Base-by-base conservation (phyloP, 768 basidiomycete species). In the Boletus edulis region DNA sequence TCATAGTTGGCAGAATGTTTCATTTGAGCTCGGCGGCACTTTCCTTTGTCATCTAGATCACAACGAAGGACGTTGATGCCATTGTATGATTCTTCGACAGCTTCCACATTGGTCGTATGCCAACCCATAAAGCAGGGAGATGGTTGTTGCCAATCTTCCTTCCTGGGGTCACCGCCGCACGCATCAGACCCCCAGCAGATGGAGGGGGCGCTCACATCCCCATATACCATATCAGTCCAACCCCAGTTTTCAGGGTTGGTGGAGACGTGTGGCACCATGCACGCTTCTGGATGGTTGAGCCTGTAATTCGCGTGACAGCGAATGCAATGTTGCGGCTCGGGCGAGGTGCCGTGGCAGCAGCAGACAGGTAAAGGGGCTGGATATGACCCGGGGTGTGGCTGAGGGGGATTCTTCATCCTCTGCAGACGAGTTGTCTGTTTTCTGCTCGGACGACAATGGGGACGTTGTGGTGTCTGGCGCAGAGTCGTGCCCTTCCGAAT, bases 271-370 rank as follows among this genome's bases (percentile, higher is more conserved):
- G 54, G 54, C 3, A 55, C 17, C 7, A 22, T 22, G 29, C 50
- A 55, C 17, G 50, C 54, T 20, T 40, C 17, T 8, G 54, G 17
- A 10, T 52, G 31, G 7, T 55, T 46, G 31, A 40, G 15, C 1
- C n/a, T 55, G 43, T 52, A 52, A 9, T 31, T 6, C 13, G 20
- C 18, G 38, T 55, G 54, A 10, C 50, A 52, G 9, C 51, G 55
- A 15, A 56, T 49, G 44, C 44, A 56, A 32, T 53, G 55, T 29
- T 46, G 43, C 7, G 51, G 38, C 17, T 44, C 20, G 31, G 14
- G 35, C 5, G 35, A 39, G 9, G 42, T 22, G 34, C 50, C 51
- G 18, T 52, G 55, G 24, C 44, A 56, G 38, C 51, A 52, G 38
- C 55, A 56, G 7, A 11, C 52, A 53, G 15, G 46, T 40, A 49